Evolutionary conservation across 2,329 filamentous ascomycete species (phyloP), one percentile per base, ranked within the genome.

Genomic region (Colletotrichum navitas): DNA sequence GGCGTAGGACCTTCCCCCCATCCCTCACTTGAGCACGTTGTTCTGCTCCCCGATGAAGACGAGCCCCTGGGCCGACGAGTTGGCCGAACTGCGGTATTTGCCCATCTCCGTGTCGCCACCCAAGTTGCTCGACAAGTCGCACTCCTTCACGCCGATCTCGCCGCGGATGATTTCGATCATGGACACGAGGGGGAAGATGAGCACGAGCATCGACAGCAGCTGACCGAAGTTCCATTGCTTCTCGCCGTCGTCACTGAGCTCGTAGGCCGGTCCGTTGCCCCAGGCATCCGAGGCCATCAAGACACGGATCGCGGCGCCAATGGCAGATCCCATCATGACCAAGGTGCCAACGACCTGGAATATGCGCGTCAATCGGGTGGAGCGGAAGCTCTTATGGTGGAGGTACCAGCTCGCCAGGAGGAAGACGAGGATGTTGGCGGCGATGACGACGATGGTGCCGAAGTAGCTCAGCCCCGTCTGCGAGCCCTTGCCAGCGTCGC

Each of bases 161-260:
- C 88, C 87, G 73, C 88, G 79, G 58, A 86, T 79, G 63, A 92
- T 89, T 77, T 92, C 90, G 36, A 91, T 77, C 2, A 86, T 84
- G 2, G 86, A 89, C 3, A 92, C 83, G 21, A 91, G 75, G 1
- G 90, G 89, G 75, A 92, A 79, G n/a, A 88, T 77, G 34, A 91
- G 81, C 76, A 92, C 81, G 74, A 91, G 79, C 74, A 91, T 79
- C 1, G 88, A 87, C 36, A 92, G 80, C 67, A 91, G 79, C 79
- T 91, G 89, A 0, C 90, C 90, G 75, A 91, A 92, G 74, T 85
- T 88, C 89, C 89, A 92, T 14, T 82, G 80, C 71, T 82, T 86
- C 80, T 92, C 90, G 29, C 83, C 85, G 0, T 79, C 68, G 67
- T 90, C 89, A 7, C 78, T 77, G 2, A 92, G 81, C 29, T 77